phyloP scores from a whole-genome alignment of 2,329 filamentous ascomycete genomes.

The Fusarium protoensiforme region DNA sequence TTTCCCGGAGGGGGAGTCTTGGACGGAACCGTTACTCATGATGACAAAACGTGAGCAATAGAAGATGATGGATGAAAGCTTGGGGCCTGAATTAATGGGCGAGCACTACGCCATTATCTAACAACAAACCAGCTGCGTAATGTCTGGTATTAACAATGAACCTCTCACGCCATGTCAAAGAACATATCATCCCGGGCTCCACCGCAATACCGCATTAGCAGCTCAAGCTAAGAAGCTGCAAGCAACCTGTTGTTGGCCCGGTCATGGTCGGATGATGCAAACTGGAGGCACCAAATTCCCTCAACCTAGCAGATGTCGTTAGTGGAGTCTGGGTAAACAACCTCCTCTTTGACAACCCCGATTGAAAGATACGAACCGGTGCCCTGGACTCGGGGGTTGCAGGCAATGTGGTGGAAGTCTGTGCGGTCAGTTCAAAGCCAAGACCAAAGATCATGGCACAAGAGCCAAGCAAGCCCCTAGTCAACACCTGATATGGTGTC shows the following conservation, averaged over 20 bases:
- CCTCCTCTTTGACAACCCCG: neutral
- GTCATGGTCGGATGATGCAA: neutral
- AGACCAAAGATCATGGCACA: neutral
- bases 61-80: neutral
- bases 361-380: neutral
- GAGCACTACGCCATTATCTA: neutral
- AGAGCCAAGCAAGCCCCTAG: neutral
- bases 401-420: neutral
- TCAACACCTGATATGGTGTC: neutral
- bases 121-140: neutral
- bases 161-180: neutral
- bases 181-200: neutral
- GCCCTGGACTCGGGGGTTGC: neutral
- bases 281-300: neutral
- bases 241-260: neutral
- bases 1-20: neutral
- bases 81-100: neutral
- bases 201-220: neutral
- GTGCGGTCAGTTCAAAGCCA: neutral
- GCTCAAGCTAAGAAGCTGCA: neutral
- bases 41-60: neutral
- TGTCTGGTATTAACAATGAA: neutral
- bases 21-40: neutral
- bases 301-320: neutral
- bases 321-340: neutral